Evolutionary conservation across 345 rosid genomes (phyloP).

Genomic region (Punica granatum): DNA sequence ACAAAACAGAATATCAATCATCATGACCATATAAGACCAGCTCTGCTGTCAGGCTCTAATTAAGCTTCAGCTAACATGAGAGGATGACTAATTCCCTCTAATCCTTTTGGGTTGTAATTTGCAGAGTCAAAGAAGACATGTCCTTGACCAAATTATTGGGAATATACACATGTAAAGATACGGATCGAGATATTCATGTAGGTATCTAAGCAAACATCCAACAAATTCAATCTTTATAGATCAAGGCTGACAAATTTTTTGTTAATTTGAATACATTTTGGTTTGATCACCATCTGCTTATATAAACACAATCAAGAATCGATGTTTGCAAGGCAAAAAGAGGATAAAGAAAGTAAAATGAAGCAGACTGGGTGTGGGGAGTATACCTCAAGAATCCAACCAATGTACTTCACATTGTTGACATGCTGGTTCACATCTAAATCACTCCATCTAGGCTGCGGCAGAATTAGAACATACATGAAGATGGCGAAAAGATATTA

Average conservation of each 20-base stretch:
- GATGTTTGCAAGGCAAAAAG: background rate
- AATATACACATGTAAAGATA: background rate
- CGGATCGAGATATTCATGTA: background rate
- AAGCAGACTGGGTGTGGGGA: conserved; percentile 2
- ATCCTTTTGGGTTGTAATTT: background rate
- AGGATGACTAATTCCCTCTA: background rate
- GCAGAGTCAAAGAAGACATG: no score
- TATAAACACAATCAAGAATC: background rate
- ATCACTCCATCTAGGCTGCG: conserved; percentile 96
- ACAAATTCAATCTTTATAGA: background rate
- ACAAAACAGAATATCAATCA: background rate
- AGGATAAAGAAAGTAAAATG: background rate
- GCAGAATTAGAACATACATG: conserved; percentile 4
- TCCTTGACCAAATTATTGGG: no score
- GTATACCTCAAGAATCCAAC: conserved; percentile 92
- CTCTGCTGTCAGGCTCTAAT: background rate
- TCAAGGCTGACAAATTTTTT: background rate
- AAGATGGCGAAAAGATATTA: background rate
- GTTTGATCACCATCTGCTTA: background rate
- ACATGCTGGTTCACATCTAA: conserved; percentile 98
- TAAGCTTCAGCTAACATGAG: background rate
- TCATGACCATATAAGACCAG: background rate
- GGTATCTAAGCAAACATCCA: background rate
- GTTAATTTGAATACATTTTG: background rate
- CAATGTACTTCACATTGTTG: conserved; percentile 93